These are phyloP conservation scores for Suillus clintonianus DNA, from an alignment of 768 basidiomycete species.

Conservation along the genomic window DNA sequence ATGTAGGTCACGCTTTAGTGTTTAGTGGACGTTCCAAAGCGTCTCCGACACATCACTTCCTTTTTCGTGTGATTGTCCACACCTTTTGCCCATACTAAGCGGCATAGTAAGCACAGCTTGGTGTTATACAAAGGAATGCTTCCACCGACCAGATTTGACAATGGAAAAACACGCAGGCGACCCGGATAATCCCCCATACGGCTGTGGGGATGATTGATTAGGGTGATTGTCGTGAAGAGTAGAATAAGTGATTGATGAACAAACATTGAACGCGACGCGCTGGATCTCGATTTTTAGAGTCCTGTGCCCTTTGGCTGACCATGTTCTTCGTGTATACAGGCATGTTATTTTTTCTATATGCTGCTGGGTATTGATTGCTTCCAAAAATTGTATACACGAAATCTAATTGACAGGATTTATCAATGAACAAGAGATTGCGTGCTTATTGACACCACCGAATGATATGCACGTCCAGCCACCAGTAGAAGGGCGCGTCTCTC, in stretches of 20 bases:
- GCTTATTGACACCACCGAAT: not conserved
- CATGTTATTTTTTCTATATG: not conserved
- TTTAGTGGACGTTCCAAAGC: too few relatives aligned
- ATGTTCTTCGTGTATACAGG: not conserved
- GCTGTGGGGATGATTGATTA: not conserved
- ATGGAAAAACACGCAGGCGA: too few relatives aligned
- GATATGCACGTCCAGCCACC: not conserved
- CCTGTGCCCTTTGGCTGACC: not conserved
- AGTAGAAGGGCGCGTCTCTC: not conserved
- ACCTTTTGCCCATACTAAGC: not conserved
- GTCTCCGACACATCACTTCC: too few relatives aligned
- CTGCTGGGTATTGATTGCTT: not conserved
- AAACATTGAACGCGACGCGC: not conserved
- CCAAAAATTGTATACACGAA: too few relatives aligned
- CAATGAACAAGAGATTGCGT: not conserved
- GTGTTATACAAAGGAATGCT: not conserved
- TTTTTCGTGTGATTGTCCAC: not conserved
- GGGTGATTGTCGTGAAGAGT: not conserved
- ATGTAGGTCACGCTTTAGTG: not conserved
- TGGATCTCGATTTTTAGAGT: not conserved
- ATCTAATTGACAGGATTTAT: not conserved
- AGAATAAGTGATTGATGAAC: not conserved
- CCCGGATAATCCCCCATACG: not conserved
- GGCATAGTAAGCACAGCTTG: too few relatives aligned
- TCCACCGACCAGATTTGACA: not conserved